Evolutionary conservation across 768 basidiomycete genomes (phyloP), one percentile per base, ranked within the genome.

Genomic region (Tremella yokohamensis): DNA sequence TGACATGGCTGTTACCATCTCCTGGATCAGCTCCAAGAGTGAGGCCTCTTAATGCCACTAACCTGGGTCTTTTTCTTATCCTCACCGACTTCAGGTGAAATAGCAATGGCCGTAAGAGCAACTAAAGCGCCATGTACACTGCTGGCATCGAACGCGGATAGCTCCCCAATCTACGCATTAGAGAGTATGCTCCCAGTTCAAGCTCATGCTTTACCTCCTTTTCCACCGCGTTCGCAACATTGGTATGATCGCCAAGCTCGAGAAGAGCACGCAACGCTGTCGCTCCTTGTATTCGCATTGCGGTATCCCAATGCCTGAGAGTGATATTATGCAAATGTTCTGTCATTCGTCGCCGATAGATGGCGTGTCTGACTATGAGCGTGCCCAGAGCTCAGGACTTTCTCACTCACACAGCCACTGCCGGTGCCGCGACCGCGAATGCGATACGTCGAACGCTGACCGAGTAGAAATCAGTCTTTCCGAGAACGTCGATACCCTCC

Each of bases 381-480:
- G 9, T 34, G 25, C 7, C 9, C 37, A 20, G 38, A 8, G 16
- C 8, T 3, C 24, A 22, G 15, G n/a, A 22, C 6, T 16, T 45
- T 16, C 2, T 20, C 12, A 82, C 89, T 71, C 72, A 94, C 92
- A 83, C 82, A 26, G 92, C 89, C 44, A 96, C 89, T 68, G 88
- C 84, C 45, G 88, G 86, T 55, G 91, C 90, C 40, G 90, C 89
- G 15, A 81, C 76, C n/a, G 89, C 77, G 73, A 91, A 96, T 0
- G 94, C 86, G 63, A 89, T 87, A 63, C 87, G 82, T 52, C 90
- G 80, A 22, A 90, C 80, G 66, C 91, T 89, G 58, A 98, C 88
- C 40, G 90, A 87, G 78, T 90, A 97, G 76, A 97, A 98, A 78
- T 99, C 96, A 0, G 89, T 89, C 74, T 89, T 88, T 40, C 85